Base-by-base conservation (phyloP, 176 grass and related monocot species). In the Zea luxurians region DNA sequence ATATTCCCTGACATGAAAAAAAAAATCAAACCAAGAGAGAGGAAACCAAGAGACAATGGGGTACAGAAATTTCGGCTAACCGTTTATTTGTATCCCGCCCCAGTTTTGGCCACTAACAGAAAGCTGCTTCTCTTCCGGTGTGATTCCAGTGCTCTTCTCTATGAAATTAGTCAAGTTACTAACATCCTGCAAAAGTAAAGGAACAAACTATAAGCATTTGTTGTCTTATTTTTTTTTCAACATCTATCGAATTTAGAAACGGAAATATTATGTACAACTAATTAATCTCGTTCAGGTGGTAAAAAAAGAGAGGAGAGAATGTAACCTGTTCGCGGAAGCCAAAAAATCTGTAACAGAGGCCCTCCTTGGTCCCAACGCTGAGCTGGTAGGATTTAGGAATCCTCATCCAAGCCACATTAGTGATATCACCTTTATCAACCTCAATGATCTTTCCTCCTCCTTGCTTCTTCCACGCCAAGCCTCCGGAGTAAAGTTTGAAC, bases 111-210 rank as follows among this genome's bases (percentile, higher is more conserved):
- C 95, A 41, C 55, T 90, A 38, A 92, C 66, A 66, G 91, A 98
- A 89, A 98, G 87, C 44, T 98, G 89, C 80, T 92, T 98, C 77
- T 98, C 91, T 55, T 98, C 89, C 36, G 87, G 77, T 38, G 85
- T 53, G 63, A 88, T 75, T 81, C 89, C 89, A n/a, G 79, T 86
- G 80, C 61, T 92, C 84, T 89, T 98, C 86, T 98, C 85, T 61
- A 98, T 83, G 83, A 83, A 94, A 70, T 68, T 94, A 82, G 81
- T 92, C 75, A 98, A 76, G 52, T 40, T 89, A 69, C 85, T 91
- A 60, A 94, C 87, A 89, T 98, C 95, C 91, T 97, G 74, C 70
- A 87, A 87, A 54, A 83, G 37, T 48, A 75, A 61, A 57, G 18
- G 59, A 88, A 73, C n/a, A 73, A 38, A 67, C 36, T 17, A 46